These are phyloP conservation scores for Colletotrichum horii DNA, from an alignment of 2,329 filamentous ascomycete species.

Conservation along the genomic window DNA sequence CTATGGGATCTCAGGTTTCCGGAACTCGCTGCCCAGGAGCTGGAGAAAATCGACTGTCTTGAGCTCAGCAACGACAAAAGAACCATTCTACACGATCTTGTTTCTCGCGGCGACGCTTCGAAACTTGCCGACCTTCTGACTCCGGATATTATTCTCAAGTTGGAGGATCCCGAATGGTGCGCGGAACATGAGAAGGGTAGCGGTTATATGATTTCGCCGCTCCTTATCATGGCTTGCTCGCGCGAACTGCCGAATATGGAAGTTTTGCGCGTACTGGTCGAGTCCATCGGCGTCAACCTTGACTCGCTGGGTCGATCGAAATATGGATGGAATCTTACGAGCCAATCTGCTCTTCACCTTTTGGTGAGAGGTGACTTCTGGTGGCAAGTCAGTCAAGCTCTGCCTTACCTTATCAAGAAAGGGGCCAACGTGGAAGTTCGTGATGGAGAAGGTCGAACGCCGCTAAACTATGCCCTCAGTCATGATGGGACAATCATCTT, in stretches of 20 bases:
- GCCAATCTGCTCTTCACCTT: neutral
- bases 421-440: neutral
- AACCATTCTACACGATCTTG: neutral
- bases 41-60: neutral
- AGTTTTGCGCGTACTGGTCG: constrained; percentile 38
- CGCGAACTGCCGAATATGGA: constrained; percentile 38
- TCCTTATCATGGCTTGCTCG: constrained; percentile 31
- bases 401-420: neutral
- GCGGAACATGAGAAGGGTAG: neutral
- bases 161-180: neutral
- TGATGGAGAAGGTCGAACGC: neutral
- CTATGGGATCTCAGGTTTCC: neutral
- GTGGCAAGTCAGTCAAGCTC: neutral
- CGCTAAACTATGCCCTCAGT: neutral
- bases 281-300: constrained; percentile 34
- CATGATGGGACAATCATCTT: neutral
- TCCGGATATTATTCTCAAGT: neutral
- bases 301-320: constrained; percentile 18
- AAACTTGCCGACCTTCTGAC: neutral
- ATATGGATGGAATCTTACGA: neutral
- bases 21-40: neutral
- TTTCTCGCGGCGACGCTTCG: neutral
- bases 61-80: neutral
- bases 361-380: neutral
- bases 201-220: constrained; percentile 12